phyloP scores from a whole-genome alignment of 805 yeast species.

The Millerozyma miso region DNA sequence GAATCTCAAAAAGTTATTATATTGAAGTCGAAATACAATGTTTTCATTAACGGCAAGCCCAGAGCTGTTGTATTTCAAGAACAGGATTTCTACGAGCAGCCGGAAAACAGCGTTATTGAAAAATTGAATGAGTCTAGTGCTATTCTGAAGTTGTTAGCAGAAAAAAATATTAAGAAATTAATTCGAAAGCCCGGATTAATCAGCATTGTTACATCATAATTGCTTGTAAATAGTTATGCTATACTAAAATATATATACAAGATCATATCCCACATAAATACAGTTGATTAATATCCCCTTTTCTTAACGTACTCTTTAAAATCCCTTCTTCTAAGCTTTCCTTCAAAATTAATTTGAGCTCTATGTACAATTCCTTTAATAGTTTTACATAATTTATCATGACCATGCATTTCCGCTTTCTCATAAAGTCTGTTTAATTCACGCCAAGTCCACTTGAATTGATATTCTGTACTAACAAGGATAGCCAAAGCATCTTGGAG shows the following conservation, averaged over 20 bases:
- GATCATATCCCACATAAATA: slow-evolving; percentile 1
- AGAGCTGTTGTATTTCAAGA: slow-evolving; percentile 41
- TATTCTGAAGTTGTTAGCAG: slow-evolving; percentile 40
- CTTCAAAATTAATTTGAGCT: slow-evolving; percentile 34
- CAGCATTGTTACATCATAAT: slow-evolving; percentile 33
- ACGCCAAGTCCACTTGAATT: slow-evolving; percentile 64
- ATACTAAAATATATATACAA: slow-evolving; percentile 2
- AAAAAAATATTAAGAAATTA: slow-evolving; percentile 44
- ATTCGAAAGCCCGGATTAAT: slow-evolving; percentile 52
- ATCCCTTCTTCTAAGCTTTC: slow-evolving; percentile 35
- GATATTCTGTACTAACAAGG: slow-evolving; percentile 59
- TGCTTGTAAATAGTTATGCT: slow-evolving; percentile 5
- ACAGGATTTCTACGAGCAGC: slow-evolving; percentile 32
- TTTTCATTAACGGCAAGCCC: slow-evolving; percentile 74
- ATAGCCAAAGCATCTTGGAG: slow-evolving; percentile 68
- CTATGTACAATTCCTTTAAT: slow-evolving; percentile 31
- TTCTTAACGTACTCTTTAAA: slow-evolving; percentile 28
- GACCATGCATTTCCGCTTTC: slow-evolving; percentile 30
- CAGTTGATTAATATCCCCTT: slow-evolving; percentile 23
- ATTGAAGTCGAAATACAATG: slow-evolving; percentile 40
- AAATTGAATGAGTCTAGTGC: slow-evolving; percentile 28
- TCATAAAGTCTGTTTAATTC: slow-evolving; percentile 26
- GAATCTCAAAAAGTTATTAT: slow-evolving; percentile 37
- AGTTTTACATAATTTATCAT: slow-evolving; percentile 24
- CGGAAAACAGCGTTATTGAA: slow-evolving; percentile 32